Percentiles rank a stretch among this genome's conserved stretches.
These are phyloP conservation scores for Penicillium verrucosum DNA, from an alignment of 2,329 filamentous ascomycete species.

Conservation along the genomic window DNA sequence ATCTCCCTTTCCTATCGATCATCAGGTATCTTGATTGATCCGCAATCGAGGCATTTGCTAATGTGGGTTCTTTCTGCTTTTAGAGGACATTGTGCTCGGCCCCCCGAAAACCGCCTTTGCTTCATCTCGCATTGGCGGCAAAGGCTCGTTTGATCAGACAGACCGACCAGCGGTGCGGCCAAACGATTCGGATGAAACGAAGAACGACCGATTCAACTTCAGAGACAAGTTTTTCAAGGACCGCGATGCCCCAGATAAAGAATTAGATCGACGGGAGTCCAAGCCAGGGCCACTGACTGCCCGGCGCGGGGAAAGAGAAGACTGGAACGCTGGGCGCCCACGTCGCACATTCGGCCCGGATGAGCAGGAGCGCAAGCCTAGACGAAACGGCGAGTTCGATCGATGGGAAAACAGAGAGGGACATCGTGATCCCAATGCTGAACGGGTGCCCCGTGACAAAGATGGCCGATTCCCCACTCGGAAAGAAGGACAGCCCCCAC, in stretches of 20 bases:
- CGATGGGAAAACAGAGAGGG: conserved; percentile 45
- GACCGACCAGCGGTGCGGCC: conserved; percentile 46
- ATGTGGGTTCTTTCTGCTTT: conserved; percentile 22
- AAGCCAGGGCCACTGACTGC: conserved; percentile 32
- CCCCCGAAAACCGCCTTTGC: conserved; percentile 80
- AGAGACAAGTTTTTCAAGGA: conserved; percentile 49
- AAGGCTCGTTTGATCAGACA: conserved; percentile 45
- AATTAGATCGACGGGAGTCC: conserved; percentile 39
- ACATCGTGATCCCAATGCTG: conserved; percentile 51
- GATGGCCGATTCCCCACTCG: conserved; percentile 53
- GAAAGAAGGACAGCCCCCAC: conserved; percentile 59
- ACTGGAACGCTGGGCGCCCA: conserved; percentile 41
- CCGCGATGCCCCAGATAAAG: conserved; percentile 33
- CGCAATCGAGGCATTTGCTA: conserved; percentile 11
- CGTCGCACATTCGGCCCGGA: conserved; percentile 42
- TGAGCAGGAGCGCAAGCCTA: conserved; percentile 40
- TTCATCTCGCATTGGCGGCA: conserved; percentile 59
- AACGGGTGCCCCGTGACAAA: conserved; percentile 53
- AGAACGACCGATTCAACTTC: conserved; percentile 62
- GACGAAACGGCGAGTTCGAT: conserved; percentile 44
- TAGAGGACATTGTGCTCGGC: conserved; percentile 80
- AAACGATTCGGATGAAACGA: conserved; percentile 54
- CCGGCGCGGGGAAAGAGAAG: conserved; percentile 41
- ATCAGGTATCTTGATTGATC: background rate
- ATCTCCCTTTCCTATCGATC: conserved; percentile 16